Evolutionary conservation across 2,329 filamentous ascomycete species (phyloP), one percentile per base, ranked within the genome.

Genomic region (Trichoderma harzianum): DNA sequence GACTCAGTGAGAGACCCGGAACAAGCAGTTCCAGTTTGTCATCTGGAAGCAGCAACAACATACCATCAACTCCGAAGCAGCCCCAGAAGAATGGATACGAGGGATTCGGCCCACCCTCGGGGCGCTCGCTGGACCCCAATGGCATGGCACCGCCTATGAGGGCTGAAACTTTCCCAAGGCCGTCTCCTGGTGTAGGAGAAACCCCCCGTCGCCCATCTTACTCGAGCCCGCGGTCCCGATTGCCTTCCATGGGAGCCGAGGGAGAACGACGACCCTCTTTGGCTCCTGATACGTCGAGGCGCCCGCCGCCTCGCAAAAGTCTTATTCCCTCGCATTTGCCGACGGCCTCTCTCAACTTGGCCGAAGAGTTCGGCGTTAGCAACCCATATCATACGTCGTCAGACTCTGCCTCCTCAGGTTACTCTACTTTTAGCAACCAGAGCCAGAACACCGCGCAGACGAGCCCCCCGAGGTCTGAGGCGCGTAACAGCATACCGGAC

Each of bases 361-460:
- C 86, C 2, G 85, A 84, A 36, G 89, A 90, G 72, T 91, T 91
- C 74, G 89, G 89, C 12, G 79, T 84, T 28, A 85, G 87, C 39
- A 91, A 91, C 75, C 87, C 89, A 0, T 91, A 92, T 75, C 90
- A 93, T 76, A 86, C 87, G 5, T 83, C 88, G 0, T 89, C 89
- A 1, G 86, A 88, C 72, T 93, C 91, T 2, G 86, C 87, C 30
- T 90, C 90, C 0, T 93, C 91, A 0, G 89, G 87, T 21, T 86
- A 86, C 58, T 93, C 91, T 2, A 86, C 85, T 1, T 87, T 85
- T 51, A 91, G 89, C 69, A 85, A 86, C 11, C 81, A 80, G 1
- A 89, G 89, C 76, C 87, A 87, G 72, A 82, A 86, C 1, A 92
- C 90, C 76, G 91, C 90, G 8, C 85, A 86, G 73, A 90, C 89